Conservation (phyloP, 202 grass and related monocot genomes). For the Eragrostis tef region DNA sequence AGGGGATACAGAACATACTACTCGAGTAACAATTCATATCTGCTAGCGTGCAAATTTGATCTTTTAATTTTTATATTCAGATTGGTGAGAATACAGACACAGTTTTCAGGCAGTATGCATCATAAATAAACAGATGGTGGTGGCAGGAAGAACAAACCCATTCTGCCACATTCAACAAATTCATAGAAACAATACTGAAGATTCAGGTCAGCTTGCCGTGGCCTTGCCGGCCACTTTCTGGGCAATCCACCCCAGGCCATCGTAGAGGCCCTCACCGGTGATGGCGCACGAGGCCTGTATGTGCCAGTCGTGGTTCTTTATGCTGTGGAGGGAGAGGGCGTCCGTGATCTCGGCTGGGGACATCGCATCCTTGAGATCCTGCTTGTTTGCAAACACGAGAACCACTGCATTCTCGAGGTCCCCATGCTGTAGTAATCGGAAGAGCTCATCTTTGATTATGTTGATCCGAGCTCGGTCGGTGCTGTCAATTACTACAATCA, state of each 20-base stretch:
- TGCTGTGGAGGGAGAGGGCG: conserved; percentile 84
- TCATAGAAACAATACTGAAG: conserved; percentile 31
- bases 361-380: conserved; percentile 95
- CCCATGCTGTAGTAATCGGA: conserved; percentile 68
- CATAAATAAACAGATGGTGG: conserved; percentile 39
- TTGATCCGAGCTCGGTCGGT: conserved; percentile 80
- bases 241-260: conserved; percentile 85
- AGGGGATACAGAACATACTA: neutral
- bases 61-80: conserved; percentile 52
- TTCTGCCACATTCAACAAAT: conserved; percentile 40
- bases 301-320: conserved; percentile 92
- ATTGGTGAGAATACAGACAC: conserved; percentile 34
- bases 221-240: conserved; percentile 75
- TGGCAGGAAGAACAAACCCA: conserved; percentile 51
- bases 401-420: conserved; percentile 75
- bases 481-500: conserved; percentile 89
- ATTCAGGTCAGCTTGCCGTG: conserved; percentile 35
- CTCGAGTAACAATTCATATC: neutral
- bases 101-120: conserved; percentile 35
- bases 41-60: conserved; percentile 22
- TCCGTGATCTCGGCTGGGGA: conserved; percentile 76
- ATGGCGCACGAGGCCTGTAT: conserved; percentile 86
- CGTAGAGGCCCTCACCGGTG: conserved; percentile 76
- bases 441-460: conserved; percentile 89
- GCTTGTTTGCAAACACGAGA: conserved; percentile 90